A percentile compares a stretch with the other conserved stretches of the same genome.
Conservation (phyloP, 495 filamentous ascomycete species). For the Clavariopsis aquatica region DNA sequence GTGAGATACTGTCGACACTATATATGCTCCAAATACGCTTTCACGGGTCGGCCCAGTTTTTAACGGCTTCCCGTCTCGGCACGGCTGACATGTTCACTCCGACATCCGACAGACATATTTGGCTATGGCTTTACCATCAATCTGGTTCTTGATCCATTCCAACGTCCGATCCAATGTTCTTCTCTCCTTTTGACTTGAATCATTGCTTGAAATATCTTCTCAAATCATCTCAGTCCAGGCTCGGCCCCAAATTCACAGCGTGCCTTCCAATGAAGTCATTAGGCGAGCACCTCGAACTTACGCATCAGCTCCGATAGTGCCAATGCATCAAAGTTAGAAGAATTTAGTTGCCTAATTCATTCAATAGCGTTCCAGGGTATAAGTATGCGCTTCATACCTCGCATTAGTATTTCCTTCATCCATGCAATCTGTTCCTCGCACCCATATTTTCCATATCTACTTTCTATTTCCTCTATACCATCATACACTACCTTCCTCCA, state of each 20-base stretch:
- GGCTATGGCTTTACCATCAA: background rate
- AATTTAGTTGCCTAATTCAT: slow-evolving; percentile 7
- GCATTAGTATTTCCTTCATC: background rate
- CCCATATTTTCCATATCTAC: background rate
- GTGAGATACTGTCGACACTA: too few species aligned
- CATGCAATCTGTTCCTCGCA: background rate
- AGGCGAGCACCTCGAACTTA: background rate
- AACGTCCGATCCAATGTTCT: background rate
- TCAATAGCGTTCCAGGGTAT: background rate
- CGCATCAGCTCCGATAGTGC: background rate
- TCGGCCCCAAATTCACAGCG: background rate
- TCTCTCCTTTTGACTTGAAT: background rate
- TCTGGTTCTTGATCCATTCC: background rate
- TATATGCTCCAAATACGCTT: too few species aligned
- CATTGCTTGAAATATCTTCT: background rate
- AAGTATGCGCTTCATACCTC: background rate
- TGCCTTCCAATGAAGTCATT: background rate
- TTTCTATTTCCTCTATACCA: background rate
- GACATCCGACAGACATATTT: background rate
- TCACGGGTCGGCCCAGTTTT: background rate
- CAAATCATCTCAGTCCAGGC: background rate
- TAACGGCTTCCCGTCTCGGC: slow-evolving; percentile 2
- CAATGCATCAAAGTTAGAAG: background rate
- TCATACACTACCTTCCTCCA: too few species aligned
- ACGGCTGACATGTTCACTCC: slow-evolving; percentile 2